Conservation (phyloP, 2,329 filamentous ascomycete genomes). For the Fusarium fracticaudum region DNA sequence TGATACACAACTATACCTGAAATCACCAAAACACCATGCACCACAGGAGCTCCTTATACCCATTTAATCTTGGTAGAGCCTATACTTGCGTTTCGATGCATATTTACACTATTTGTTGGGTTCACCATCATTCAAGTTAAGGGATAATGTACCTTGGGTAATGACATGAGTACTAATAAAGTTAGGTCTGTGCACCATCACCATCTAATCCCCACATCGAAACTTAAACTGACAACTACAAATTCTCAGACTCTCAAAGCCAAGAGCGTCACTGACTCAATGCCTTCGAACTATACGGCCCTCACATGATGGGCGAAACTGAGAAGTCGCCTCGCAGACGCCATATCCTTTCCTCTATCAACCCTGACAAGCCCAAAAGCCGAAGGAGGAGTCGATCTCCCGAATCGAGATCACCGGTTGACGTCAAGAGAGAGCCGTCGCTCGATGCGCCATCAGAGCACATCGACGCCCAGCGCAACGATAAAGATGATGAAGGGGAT, state of each 20-base stretch:
- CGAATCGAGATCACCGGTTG: slow-evolving; percentile 1
- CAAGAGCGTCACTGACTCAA: slow-evolving; percentile 13
- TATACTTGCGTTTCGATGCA: background rate
- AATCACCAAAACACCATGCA: background rate
- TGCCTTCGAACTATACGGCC: slow-evolving; percentile 34
- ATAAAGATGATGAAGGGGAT: slow-evolving; percentile 31
- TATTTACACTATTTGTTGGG: background rate
- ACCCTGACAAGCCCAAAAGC: slow-evolving; percentile 40
- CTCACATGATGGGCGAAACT: slow-evolving; percentile 46
- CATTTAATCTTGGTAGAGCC: no score
- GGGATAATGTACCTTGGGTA: background rate
- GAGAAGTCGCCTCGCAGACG: slow-evolving; percentile 53
- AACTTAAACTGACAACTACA: slow-evolving; percentile 6
- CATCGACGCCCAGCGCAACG: slow-evolving; percentile 12
- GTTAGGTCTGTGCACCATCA: background rate
- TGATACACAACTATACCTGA: background rate
- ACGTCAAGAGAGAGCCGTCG: slow-evolving; percentile 5
- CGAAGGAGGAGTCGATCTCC: slow-evolving; percentile 23
- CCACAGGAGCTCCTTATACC: background rate
- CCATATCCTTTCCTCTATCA: slow-evolving; percentile 61
- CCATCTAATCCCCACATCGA: slow-evolving; percentile 4
- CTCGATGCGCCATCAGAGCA: slow-evolving; percentile 7
- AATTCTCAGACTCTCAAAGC: background rate
- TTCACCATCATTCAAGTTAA: background rate
- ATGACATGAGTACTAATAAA: background rate